Evolutionary conservation across 768 basidiomycete genomes (phyloP).

Genomic region (Tricholoma flavovirens): DNA sequence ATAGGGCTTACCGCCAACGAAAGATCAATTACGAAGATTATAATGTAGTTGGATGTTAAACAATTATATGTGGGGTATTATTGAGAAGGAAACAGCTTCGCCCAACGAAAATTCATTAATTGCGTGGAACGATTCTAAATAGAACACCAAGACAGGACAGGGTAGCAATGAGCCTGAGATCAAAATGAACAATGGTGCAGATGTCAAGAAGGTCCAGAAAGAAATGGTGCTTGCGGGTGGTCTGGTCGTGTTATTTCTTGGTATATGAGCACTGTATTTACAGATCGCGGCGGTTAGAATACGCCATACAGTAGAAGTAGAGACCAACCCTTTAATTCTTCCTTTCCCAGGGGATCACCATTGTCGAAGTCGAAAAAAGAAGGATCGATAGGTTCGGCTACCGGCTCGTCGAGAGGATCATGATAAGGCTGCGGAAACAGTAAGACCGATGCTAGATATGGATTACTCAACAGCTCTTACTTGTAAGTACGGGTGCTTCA

Average conservation of each 20-base stretch:
- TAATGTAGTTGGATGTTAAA: neutral
- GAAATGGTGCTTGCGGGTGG: conserved; percentile 14
- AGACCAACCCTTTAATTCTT: conserved; percentile 56
- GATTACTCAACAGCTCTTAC: conserved; percentile 30
- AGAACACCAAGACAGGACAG: neutral
- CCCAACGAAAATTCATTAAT: neutral
- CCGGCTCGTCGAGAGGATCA: conserved; percentile 85
- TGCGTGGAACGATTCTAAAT: neutral
- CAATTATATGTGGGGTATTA: neutral
- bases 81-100: neutral
- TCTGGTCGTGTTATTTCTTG: conserved; percentile 40
- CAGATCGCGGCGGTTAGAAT: neutral
- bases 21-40: neutral
- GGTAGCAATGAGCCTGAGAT: neutral
- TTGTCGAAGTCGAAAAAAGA: conserved; percentile 83
- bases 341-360: conserved; percentile 57
- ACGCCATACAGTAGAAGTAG: conserved; percentile 7
- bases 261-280: conserved; percentile 40
- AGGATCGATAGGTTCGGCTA: conserved; percentile 67
- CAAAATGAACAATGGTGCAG: neutral
- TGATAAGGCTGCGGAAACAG: conserved; percentile 64
- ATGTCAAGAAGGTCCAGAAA: neutral
- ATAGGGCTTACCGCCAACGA: too few relatives aligned
- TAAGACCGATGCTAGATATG: conserved; percentile 1
- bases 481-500: conserved; percentile 86